Evolutionary conservation across 225 moss, liverwort and hornwort species (phyloP).

Genomic region (Thuidium tamariscinum): DNA sequence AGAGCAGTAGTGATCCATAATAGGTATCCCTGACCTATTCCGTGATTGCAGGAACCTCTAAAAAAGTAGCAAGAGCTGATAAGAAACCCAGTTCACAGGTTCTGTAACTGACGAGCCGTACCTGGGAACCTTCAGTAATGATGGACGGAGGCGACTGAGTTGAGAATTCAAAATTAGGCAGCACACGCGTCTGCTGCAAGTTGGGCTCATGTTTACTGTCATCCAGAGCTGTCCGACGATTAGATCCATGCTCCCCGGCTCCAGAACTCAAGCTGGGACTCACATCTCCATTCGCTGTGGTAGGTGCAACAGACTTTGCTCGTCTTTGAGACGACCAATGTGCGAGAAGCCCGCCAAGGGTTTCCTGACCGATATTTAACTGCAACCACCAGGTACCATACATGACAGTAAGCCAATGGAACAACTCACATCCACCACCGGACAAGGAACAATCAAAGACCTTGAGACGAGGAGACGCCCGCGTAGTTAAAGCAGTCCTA

Average conservation of each 20-base stretch:
- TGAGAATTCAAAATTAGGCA: conserved; percentile 71
- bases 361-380: conserved; percentile 81
- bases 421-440: neutral
- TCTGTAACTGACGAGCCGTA: neutral
- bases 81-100: neutral
- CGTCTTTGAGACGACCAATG: conserved; percentile 57
- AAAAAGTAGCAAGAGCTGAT: neutral
- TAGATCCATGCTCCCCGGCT: conserved; percentile 50
- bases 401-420: neutral
- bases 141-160: conserved; percentile 72
- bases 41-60: neutral
- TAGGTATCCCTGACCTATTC: neutral
- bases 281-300: conserved; percentile 61
- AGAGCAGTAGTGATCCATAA: neutral
- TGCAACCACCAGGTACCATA: conserved; percentile 3
- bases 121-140: conserved; percentile 72
- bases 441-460: neutral
- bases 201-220: conserved; percentile 41
- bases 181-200: conserved; percentile 32
- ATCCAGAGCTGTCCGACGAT: conserved; percentile 29
- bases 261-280: conserved; percentile 29
- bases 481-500: neutral
- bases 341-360: conserved; percentile 64
- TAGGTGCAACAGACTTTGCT: conserved; percentile 17
- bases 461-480: neutral